Percentiles rank a stretch among this genome's conserved stretches.
Conservation (phyloP, 2,329 filamentous ascomycete species). For the Trichoderma oligosporum region DNA sequence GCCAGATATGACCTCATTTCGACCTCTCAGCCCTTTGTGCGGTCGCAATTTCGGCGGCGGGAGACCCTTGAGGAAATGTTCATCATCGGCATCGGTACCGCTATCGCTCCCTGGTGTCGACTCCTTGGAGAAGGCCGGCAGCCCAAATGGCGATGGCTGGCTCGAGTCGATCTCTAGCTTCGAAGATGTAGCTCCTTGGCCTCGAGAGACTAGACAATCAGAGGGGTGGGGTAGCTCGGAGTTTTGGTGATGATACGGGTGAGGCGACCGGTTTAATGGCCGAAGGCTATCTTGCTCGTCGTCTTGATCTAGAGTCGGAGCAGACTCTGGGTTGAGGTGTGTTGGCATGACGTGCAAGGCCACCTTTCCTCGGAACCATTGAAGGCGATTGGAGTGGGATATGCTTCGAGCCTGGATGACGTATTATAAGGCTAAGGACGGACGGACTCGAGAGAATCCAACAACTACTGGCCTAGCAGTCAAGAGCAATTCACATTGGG, state of each 20-base stretch:
- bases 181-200: constrained; percentile 21
- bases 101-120: constrained; percentile 73
- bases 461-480: background rate
- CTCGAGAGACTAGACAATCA: constrained; percentile 34
- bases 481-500: constrained; percentile 1
- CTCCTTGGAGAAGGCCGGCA: constrained; percentile 42
- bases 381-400: constrained; percentile 23
- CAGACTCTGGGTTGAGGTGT: constrained; percentile 37
- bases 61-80: constrained; percentile 79
- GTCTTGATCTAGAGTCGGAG: constrained; percentile 32
- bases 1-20: constrained; percentile 52
- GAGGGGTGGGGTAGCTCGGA: constrained; percentile 49
- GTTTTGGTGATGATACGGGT: constrained; percentile 62
- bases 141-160: constrained; percentile 25
- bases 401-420: constrained; percentile 6
- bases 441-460: background rate
- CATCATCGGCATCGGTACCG: constrained; percentile 92
- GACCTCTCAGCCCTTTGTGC: constrained; percentile 73
- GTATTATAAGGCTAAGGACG: background rate
- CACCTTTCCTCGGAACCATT: constrained; percentile 27
- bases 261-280: constrained; percentile 58
- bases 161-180: constrained; percentile 22
- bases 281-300: constrained; percentile 42
- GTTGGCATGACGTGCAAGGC: constrained; percentile 44
- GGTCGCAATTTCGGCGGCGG: constrained; percentile 70